Conservation (phyloP, 1,284 basidiomycete genomes). For the Macrocystidia cucumis region DNA sequence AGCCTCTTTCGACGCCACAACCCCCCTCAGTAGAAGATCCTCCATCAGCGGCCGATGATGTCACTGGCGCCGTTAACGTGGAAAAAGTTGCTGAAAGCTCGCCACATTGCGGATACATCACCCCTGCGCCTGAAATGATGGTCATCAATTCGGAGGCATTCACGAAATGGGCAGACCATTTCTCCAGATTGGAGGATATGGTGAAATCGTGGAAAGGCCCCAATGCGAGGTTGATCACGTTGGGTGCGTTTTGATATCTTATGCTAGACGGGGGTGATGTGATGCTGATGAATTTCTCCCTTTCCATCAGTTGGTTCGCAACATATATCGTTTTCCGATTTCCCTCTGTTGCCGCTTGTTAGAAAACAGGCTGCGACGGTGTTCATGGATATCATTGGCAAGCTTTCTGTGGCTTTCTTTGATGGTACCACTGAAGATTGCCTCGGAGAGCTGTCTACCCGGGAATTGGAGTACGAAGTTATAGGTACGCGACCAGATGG, state of each 20-base stretch:
- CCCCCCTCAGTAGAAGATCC: slow-evolving; percentile 23
- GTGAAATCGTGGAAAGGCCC: slow-evolving; percentile 44
- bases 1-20: slow-evolving; percentile 56
- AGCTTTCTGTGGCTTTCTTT: slow-evolving; percentile 42
- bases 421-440: slow-evolving; percentile 28
- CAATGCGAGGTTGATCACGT: slow-evolving; percentile 36
- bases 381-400: slow-evolving; percentile 32
- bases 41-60: neutral
- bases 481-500: slow-evolving; percentile 37
- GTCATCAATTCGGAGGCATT: slow-evolving; percentile 72
- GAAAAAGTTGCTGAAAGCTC: slow-evolving; percentile 7
- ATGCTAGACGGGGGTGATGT: slow-evolving; percentile 1
- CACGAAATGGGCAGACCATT: slow-evolving; percentile 69
- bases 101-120: neutral
- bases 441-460: slow-evolving; percentile 22
- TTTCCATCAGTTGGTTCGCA: slow-evolving; percentile 32
- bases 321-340: slow-evolving; percentile 57
- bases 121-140: slow-evolving; percentile 31
- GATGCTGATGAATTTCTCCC: slow-evolving; percentile 2
- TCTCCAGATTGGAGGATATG: slow-evolving; percentile 43
- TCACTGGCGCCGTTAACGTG: slow-evolving; percentile 5
- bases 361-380: slow-evolving; percentile 23
- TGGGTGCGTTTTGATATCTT: slow-evolving; percentile 26
- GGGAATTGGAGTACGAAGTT: slow-evolving; percentile 34
- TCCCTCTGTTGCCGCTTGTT: slow-evolving; percentile 35